Base-by-base conservation (phyloP, 441 rosid genomes). In the Bocquillonia castaneifolia region DNA sequence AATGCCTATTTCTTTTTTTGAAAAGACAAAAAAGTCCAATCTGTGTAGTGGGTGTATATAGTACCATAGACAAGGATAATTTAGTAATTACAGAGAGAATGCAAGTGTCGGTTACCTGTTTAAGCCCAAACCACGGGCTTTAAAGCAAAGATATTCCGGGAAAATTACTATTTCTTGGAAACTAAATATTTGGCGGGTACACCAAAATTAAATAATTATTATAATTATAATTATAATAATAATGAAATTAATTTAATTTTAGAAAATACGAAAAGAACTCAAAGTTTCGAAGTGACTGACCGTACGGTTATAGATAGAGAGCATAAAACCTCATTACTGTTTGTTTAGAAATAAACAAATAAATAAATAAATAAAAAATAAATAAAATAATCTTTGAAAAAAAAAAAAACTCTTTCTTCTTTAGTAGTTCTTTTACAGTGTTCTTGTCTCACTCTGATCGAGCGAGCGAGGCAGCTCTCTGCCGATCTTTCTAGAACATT, bases 111-210 rank as follows among this genome's bases (percentile, higher is more conserved):
- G 82, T 72, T 66, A 57, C 73, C 58, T 26, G 59, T 47, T 76
- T 64, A 32, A 31, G 67, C 45, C 28, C 31, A 48, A 32, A 50
- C 26, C 31, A 3, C n/a, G 26, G 65, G 23, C n/a, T 55, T 66
- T 39, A 64, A 61, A 61, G 17, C 6, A 42, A 42, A 7, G 12
- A 44, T 12, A 31, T 76, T 76, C 67, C 71, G 68, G 68, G 62
- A 26, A 57, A 50, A 56, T 64, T 54, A 57, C 42, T 59, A 28
- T 63, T 71, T 40, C 10, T 53, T 6, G 62, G 58, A 12, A 34
- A 7, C 44, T 59, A 29, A n/a, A 13, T 9, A 52, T 73, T 73
- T 72, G 79, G 82, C 80, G 79, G 82, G 83, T 61, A 57, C 53
- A 58, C 20, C 57, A 17, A 22, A 39, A 36, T 20, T 10, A 31